Conservation (phyloP, 2,329 filamentous ascomycete species). For the Ophioceras dolichostomum region DNA sequence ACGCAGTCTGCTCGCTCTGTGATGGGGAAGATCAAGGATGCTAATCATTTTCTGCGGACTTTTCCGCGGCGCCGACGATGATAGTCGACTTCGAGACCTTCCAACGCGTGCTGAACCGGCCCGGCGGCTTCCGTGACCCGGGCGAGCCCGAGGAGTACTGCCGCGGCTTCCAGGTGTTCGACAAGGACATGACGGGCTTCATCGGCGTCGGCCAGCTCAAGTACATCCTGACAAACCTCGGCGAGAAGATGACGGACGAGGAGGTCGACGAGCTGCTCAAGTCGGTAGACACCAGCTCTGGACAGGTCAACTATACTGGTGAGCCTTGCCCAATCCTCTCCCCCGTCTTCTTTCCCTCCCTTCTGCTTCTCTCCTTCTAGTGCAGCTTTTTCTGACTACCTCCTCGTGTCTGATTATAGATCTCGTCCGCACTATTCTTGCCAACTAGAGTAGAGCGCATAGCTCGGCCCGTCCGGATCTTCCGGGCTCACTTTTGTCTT, state of each 20-base stretch:
- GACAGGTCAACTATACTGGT: slow-evolving; percentile 97
- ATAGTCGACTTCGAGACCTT: slow-evolving; percentile 97
- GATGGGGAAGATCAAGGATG: too few relatives aligned
- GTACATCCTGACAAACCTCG: slow-evolving; percentile 94
- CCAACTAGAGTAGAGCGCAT: slow-evolving; percentile 67
- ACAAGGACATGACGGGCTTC: slow-evolving; percentile 97
- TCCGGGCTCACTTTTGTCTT: too few relatives aligned
- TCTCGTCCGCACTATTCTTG: slow-evolving; percentile 75
- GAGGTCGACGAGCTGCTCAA: slow-evolving; percentile 98
- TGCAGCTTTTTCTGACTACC: slow-evolving; percentile 6
- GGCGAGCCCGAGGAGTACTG: slow-evolving; percentile 98
- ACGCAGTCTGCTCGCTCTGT: too few relatives aligned
- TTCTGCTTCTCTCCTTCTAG: too few relatives aligned
- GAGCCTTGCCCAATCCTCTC: slow-evolving; percentile 11
- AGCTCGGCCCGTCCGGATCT: too few relatives aligned
- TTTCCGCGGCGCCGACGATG: not conserved
- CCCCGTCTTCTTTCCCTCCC: too few relatives aligned
- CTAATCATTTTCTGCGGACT: not conserved
- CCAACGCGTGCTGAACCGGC: slow-evolving; percentile 90
- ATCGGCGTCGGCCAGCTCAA: slow-evolving; percentile 96
- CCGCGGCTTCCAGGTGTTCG: slow-evolving; percentile 97
- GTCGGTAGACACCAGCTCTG: slow-evolving; percentile 89
- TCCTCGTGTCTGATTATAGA: slow-evolving; percentile 32
- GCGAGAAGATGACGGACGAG: slow-evolving; percentile 98
- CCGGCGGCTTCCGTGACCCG: slow-evolving; percentile 94